phyloP scores from a whole-genome alignment of 108 stramenopile genomes.

The Skeletonema menzelii region DNA sequence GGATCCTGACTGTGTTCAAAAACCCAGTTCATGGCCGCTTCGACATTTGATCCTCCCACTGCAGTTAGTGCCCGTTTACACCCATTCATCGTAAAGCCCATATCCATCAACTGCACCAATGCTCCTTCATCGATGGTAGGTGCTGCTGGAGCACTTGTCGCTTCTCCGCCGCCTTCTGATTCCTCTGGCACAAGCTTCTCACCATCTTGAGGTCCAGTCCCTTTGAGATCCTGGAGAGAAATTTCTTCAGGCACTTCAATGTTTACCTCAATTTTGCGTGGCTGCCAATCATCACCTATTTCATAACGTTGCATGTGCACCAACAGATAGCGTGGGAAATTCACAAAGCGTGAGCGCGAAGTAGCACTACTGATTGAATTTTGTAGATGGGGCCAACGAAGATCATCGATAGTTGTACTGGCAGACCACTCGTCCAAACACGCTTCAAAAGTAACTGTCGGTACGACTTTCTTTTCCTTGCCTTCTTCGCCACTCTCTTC shows the following conservation, averaged over 20 bases:
- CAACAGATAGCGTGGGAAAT: constrained; percentile 94
- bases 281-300: constrained; percentile 91
- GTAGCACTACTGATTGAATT: constrained; percentile 61
- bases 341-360: constrained; percentile 64
- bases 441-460: constrained; percentile 77
- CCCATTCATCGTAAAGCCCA: constrained; percentile 97
- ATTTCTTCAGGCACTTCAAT: constrained; percentile 91
- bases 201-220: constrained; percentile 77
- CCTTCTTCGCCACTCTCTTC: constrained; percentile 47
- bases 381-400: constrained; percentile 75
- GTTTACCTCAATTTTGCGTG: constrained; percentile 93
- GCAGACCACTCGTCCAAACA: constrained; percentile 88
- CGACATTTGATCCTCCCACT: constrained; percentile 85
- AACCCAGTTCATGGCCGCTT: constrained; percentile 98
- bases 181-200: constrained; percentile 89
- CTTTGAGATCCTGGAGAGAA: constrained; percentile 73
- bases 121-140: constrained; percentile 78
- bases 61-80: constrained; percentile 92
- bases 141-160: constrained; percentile 22
- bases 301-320: constrained; percentile 94
- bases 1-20: constrained; percentile 96
- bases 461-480: constrained; percentile 72
- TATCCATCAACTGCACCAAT: constrained; percentile 90
- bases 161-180: constrained; percentile 23
- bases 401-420: constrained; percentile 66